These are phyloP conservation scores for Alternaria alternata DNA, from an alignment of 2,329 filamentous ascomycete species.

Conservation along the genomic window DNA sequence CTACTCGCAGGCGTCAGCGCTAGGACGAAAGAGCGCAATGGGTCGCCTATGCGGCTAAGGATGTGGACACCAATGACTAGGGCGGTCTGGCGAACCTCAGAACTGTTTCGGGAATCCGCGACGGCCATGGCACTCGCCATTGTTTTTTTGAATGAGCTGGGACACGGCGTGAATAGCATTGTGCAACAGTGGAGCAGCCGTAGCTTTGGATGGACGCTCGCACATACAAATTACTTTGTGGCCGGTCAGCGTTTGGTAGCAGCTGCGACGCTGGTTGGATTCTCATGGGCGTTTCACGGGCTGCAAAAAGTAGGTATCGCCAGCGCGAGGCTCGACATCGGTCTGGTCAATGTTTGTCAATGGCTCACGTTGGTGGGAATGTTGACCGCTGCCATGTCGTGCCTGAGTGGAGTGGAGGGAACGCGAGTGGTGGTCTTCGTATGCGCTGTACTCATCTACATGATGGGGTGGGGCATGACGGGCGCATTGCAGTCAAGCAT, in stretches of 20 bases:
- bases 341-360: not conserved
- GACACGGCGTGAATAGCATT: not conserved
- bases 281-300: not conserved
- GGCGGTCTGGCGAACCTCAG: not conserved
- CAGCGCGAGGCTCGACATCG: not conserved
- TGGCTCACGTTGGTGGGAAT: not conserved
- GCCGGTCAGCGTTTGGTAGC: not conserved
- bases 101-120: not conserved
- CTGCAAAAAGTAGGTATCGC: not conserved
- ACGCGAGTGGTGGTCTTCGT: not conserved
- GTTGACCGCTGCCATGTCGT: not conserved
- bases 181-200: not conserved
- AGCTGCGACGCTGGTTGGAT: not conserved
- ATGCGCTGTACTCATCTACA: not conserved
- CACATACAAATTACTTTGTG: not conserved
- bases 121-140: not conserved
- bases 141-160: not conserved
- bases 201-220: not conserved
- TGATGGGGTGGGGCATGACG: not conserved
- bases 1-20: not conserved
- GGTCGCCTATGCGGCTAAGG: not conserved
- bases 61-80: not conserved
- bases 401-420: not conserved
- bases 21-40: not conserved
- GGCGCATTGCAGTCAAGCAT: not conserved